A percentile compares a stretch with the other conserved stretches of the same genome.
phyloP scores from a whole-genome alignment of 352 stramenopile genomes.

The Phytophthora hybrid region DNA sequence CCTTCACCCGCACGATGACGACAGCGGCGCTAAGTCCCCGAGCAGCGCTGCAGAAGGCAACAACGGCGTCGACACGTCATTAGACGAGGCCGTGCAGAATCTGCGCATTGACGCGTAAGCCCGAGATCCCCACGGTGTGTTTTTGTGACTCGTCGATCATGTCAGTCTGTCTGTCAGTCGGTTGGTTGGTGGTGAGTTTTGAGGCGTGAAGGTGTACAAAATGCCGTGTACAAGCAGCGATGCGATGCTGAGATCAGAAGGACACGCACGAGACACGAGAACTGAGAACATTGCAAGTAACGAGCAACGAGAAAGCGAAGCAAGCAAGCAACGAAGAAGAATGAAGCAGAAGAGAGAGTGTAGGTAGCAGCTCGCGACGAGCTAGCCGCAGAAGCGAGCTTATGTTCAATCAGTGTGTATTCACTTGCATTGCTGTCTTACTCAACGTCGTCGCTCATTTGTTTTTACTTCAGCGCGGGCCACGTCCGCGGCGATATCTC shows the following conservation, averaged over 20 bases:
- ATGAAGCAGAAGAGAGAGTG: constrained; percentile 26
- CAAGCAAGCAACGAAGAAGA: too few species aligned
- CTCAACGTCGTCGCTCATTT: background rate
- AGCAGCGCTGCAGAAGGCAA: constrained; percentile 37
- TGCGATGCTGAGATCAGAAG: constrained; percentile 44
- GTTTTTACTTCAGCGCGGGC: background rate
- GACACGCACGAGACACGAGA: constrained; percentile 38
- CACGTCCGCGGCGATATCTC: background rate
- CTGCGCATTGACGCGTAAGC: constrained; percentile 69
- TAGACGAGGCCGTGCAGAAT: constrained; percentile 76
- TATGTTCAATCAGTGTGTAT: constrained; percentile 42
- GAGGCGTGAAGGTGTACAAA: constrained; percentile 46
- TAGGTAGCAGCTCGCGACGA: constrained; percentile 5
- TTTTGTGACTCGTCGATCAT: constrained; percentile 50
- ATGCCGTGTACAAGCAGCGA: constrained; percentile 51
- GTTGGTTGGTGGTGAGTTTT: constrained; percentile 48
- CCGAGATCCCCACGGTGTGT: constrained; percentile 40
- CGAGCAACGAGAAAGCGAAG: constrained; percentile 28
- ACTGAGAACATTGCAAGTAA: constrained; percentile 29
- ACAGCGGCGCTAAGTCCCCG: constrained; percentile 25
- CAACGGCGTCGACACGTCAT: constrained; percentile 47
- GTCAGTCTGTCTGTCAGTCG: constrained; percentile 36
- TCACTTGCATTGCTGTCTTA: constrained; percentile 25
- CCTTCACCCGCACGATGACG: constrained; percentile 49
- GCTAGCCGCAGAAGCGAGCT: constrained; percentile 19